Evolutionary conservation across 1,284 basidiomycete genomes (phyloP).

Genomic region (Inonotus obliquus): DNA sequence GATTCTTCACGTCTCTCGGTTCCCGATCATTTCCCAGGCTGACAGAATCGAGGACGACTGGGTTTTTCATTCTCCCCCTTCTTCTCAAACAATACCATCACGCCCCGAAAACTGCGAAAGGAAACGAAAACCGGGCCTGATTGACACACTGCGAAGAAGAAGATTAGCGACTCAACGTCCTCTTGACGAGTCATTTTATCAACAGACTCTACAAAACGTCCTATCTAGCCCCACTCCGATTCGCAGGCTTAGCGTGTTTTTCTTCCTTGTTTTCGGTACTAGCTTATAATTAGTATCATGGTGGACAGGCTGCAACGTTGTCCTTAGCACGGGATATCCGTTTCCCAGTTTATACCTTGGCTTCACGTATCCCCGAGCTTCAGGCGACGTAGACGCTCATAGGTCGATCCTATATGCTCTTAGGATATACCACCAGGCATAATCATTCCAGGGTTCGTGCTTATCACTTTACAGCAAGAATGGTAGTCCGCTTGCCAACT

Average conservation of each 20-base stretch:
- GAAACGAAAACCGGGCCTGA: not conserved
- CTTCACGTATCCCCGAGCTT: not conserved
- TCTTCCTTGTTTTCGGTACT: not conserved
- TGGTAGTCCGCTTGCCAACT: no score
- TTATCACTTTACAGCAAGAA: not conserved
- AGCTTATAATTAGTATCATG: not conserved
- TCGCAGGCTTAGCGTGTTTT: not conserved
- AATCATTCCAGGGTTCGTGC: not conserved
- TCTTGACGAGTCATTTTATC: not conserved
- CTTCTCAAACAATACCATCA: not conserved
- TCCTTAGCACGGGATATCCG: not conserved
- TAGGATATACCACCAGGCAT: not conserved
- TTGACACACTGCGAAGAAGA: not conserved
- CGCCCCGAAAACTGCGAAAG: not conserved
- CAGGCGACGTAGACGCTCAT: not conserved
- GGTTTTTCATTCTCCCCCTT: not conserved
- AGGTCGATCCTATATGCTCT: not conserved
- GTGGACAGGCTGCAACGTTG: not conserved
- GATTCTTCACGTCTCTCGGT: not conserved
- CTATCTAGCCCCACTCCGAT: not conserved
- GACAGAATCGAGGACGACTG: not conserved
- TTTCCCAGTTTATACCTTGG: not conserved
- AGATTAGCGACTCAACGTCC: no score
- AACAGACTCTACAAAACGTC: not conserved
- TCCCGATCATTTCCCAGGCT: not conserved